Evolutionary conservation across 1,284 basidiomycete species (phyloP).

Genomic region (Pyrrhoderma lamaoense): DNA sequence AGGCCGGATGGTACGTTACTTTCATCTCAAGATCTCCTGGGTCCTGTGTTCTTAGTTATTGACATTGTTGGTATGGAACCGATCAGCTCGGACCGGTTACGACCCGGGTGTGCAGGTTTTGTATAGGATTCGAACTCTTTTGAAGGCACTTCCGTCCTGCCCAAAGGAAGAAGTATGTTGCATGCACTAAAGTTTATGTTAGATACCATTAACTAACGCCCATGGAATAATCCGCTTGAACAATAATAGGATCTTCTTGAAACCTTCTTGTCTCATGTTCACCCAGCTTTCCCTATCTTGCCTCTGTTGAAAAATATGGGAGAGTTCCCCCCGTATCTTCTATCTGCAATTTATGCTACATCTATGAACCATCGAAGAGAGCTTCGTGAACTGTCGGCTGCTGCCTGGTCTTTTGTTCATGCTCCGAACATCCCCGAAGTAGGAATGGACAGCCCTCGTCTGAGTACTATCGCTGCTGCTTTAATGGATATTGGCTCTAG

Average conservation of each 20-base stretch:
- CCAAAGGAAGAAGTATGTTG: conserved; percentile 6
- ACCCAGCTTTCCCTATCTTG: conserved; percentile 22
- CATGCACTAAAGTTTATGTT: conserved; percentile 15
- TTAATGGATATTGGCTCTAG: conserved; percentile 21
- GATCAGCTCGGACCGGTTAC: conserved; percentile 1
- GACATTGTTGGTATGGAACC: neutral
- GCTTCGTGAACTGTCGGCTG: conserved; percentile 3
- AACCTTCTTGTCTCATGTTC: conserved; percentile 18
- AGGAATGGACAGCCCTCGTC: conserved; percentile 10
- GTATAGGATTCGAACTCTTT: conserved; percentile 2
- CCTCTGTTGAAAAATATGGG: conserved; percentile 11
- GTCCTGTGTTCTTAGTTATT: neutral
- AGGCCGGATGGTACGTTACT: conserved; percentile 4
- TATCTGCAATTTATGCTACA: conserved; percentile 9
- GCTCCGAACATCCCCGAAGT: conserved; percentile 5
- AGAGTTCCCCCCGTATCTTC: conserved; percentile 5
- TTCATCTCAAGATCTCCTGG: neutral
- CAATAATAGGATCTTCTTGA: conserved; percentile 17
- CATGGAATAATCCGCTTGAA: conserved; percentile 17
- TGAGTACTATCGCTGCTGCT: conserved; percentile 20
- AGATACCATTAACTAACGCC: conserved; percentile 17
- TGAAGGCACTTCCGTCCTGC: conserved; percentile 1
- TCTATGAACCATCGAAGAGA: conserved; percentile 5
- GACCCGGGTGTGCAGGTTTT: conserved; percentile 8
- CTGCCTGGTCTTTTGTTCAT: conserved; percentile 7